Conservation (phyloP, 257 asterid species). For the Thymus quinquecostatus region DNA sequence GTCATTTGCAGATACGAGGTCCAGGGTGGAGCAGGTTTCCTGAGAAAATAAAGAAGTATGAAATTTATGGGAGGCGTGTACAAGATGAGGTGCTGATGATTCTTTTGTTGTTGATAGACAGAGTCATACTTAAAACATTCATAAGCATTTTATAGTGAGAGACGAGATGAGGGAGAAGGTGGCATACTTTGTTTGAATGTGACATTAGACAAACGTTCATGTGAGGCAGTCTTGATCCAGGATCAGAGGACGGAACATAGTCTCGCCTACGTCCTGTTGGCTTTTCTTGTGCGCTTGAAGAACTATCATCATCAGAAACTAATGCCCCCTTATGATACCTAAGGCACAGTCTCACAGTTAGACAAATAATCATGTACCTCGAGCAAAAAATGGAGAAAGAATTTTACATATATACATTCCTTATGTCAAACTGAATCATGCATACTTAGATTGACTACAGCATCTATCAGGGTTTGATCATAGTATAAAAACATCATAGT, state of each 20-base stretch:
- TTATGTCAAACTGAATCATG: background rate
- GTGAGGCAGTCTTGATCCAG: constrained; percentile 88
- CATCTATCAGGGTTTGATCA: background rate
- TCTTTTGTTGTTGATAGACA: background rate
- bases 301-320: constrained; percentile 44
- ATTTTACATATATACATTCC: background rate
- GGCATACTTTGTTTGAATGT: constrained; percentile 49
- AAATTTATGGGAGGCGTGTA: background rate
- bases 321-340: constrained; percentile 87
- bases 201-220: constrained; percentile 62
- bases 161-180: constrained; percentile 14
- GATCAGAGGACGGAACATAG: constrained; percentile 73
- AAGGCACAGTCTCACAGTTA: constrained; percentile 30
- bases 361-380: constrained; percentile 1
- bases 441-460: background rate
- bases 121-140: background rate
- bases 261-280: constrained; percentile 90
- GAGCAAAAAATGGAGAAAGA: too few relatives aligned
- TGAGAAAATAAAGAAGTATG: constrained; percentile 34
- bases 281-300: constrained; percentile 41
- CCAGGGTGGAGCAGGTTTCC: constrained; percentile 72
- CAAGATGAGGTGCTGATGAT: background rate
- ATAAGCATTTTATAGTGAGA: constrained; percentile 1
- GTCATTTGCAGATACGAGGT: constrained; percentile 61
- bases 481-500: background rate